Evolutionary conservation across 441 rosid genomes (phyloP).

Genomic region (Adansonia gregorii): DNA sequence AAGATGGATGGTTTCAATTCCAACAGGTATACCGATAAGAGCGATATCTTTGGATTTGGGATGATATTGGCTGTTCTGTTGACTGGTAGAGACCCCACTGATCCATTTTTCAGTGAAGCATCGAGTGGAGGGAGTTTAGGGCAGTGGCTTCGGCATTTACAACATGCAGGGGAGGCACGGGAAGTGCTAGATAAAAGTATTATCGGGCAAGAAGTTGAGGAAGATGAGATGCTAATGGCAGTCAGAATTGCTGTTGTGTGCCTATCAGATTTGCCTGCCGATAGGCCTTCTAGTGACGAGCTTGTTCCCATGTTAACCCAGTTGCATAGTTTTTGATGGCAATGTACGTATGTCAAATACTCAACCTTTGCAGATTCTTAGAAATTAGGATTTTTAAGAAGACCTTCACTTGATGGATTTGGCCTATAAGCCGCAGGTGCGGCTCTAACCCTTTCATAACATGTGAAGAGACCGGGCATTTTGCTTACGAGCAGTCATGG

Average conservation of each 20-base stretch:
- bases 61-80: slow-evolving; percentile 83
- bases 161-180: slow-evolving; percentile 80
- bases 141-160: slow-evolving; percentile 85
- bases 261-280: slow-evolving; percentile 84
- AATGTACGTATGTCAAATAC: slow-evolving; percentile 38
- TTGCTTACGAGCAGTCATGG: background rate
- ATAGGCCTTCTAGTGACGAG: slow-evolving; percentile 93
- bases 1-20: slow-evolving; percentile 27
- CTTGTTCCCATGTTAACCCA: slow-evolving; percentile 94
- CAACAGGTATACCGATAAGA: slow-evolving; percentile 77
- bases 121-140: slow-evolving; percentile 68
- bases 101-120: slow-evolving; percentile 65
- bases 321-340: slow-evolving; percentile 79
- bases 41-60: slow-evolving; percentile 95
- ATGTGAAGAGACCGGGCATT: slow-evolving; percentile 12
- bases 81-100: slow-evolving; percentile 81
- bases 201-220: slow-evolving; percentile 88
- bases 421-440: background rate
- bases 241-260: slow-evolving; percentile 84
- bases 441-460: slow-evolving; percentile 14
- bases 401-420: background rate
- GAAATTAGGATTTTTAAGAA: slow-evolving; percentile 22
- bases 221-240: slow-evolving; percentile 97
- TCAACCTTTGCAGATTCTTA: slow-evolving; percentile 19
- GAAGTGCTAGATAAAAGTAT: slow-evolving; percentile 87